Percentiles rank a stretch among this genome's conserved stretches.
phyloP scores from a whole-genome alignment of 2,329 filamentous ascomycete genomes.

The Fusarium temperatum region DNA sequence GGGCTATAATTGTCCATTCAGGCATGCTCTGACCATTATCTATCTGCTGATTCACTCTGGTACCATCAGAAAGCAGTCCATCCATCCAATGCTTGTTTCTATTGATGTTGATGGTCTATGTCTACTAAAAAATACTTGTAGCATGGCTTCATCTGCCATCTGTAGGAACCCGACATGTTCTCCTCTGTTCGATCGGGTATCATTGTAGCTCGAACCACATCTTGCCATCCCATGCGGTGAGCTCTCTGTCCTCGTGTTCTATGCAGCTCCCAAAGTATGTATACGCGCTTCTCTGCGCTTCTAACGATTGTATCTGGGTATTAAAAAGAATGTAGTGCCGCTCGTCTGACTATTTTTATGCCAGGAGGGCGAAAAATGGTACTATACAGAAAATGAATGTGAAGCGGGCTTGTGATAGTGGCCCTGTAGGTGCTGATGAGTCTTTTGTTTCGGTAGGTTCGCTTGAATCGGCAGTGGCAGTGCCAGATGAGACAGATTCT shows the following conservation, averaged over 20 bases:
- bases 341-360: constrained; percentile 24
- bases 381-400: constrained; percentile 43
- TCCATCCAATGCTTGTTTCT: constrained; percentile 20
- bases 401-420: constrained; percentile 31
- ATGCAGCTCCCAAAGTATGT: constrained; percentile 22
- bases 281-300: constrained; percentile 11
- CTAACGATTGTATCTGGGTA: constrained; percentile 23
- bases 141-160: constrained; percentile 7
- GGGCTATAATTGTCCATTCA: background rate
- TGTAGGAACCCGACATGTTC: constrained; percentile 16
- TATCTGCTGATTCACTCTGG: too few relatives aligned
- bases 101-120: constrained; percentile 20
- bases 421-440: constrained; percentile 33
- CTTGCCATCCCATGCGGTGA: constrained; percentile 11
- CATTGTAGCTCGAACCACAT: constrained; percentile 29
- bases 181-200: constrained; percentile 34
- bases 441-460: constrained; percentile 35
- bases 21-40: background rate
- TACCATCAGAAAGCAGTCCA: background rate
- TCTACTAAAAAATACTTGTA: constrained; percentile 10
- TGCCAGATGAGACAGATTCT: constrained; percentile 36
- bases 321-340: constrained; percentile 44
- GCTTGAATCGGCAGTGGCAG: constrained; percentile 29
- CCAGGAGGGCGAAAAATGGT: constrained; percentile 40
- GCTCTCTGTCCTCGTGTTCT: constrained; percentile 13